phyloP scores from a whole-genome alignment of 306 rosid species.

The Cucurbita pepo region DNA sequence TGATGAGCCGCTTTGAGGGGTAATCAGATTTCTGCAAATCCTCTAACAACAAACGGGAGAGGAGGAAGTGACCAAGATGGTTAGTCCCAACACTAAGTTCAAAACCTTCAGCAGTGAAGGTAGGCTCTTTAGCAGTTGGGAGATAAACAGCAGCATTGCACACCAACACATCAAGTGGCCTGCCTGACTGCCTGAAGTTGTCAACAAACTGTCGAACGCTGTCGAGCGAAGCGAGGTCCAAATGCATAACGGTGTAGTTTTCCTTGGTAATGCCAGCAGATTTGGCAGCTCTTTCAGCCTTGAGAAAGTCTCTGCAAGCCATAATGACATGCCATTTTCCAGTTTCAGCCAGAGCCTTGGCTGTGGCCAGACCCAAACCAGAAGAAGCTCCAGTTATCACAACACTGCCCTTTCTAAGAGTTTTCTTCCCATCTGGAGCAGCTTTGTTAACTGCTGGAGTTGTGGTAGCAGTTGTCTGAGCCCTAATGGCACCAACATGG shows the following conservation, averaged over 20 bases:
- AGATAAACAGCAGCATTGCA: conserved; percentile 91
- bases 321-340: conserved; percentile 94
- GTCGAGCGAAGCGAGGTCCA: conserved; percentile 88
- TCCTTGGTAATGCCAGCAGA: conserved; percentile 73
- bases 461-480: conserved; percentile 46
- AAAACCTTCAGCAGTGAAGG: conserved; percentile 88
- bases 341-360: conserved; percentile 87
- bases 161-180: conserved; percentile 73
- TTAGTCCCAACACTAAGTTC: conserved; percentile 92
- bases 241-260: conserved; percentile 75
- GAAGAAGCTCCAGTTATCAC: conserved; percentile 89
- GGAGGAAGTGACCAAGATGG: conserved; percentile 95
- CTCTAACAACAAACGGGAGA: conserved; percentile 58
- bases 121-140: conserved; percentile 92
- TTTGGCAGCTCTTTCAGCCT: conserved; percentile 91
- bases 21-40: conserved; percentile 75
- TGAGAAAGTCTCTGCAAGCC: conserved; percentile 99
- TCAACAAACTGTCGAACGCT: conserved; percentile 87
- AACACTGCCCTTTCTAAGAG: conserved; percentile 77
- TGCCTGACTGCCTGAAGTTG: conserved; percentile 42
- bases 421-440: conserved; percentile 72
- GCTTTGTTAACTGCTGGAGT: conserved; percentile 45
- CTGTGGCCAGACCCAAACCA: conserved; percentile 92
- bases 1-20: conserved; percentile 76
- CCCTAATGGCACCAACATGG: conserved; percentile 36